phyloP scores from a whole-genome alignment of 2,329 filamentous ascomycete species.

The Paraphaeosphaeria sporulosa region DNA sequence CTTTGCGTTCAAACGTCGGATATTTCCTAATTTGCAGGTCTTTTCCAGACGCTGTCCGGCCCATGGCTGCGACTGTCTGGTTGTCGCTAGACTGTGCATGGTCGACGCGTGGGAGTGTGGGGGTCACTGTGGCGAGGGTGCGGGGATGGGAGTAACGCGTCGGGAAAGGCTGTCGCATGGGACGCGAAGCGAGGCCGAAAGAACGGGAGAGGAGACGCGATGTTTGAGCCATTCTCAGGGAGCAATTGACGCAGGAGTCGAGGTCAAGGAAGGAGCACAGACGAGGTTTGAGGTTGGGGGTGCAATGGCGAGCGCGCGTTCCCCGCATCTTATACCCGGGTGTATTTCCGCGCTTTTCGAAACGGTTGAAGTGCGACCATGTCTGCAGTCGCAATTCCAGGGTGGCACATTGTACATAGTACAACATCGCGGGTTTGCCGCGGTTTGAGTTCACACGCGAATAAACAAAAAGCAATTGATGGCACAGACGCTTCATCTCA shows the following conservation, averaged over 20 bases:
- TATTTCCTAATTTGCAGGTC: constrained; percentile 57
- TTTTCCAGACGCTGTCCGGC: constrained; percentile 55
- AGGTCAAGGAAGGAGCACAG: neutral
- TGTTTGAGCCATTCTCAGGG: neutral
- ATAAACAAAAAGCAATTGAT: neutral
- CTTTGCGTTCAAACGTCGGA: constrained; percentile 47
- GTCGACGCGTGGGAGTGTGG: constrained; percentile 34
- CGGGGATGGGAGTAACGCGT: constrained; percentile 4
- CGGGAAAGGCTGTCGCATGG: neutral
- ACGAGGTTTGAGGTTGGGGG: neutral
- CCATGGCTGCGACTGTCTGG: constrained; percentile 54
- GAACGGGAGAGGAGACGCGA: neutral
- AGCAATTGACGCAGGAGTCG: neutral
- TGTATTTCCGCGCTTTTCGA: neutral
- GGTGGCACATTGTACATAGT: constrained; percentile 14
- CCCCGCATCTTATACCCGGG: constrained; percentile 8
- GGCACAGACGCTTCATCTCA: neutral
- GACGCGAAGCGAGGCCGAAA: neutral
- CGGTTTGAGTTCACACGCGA: too few relatives aligned
- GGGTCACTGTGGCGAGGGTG: constrained; percentile 23
- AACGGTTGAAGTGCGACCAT: neutral
- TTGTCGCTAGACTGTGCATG: constrained; percentile 51
- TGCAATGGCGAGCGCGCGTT: neutral
- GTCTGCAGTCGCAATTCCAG: too few relatives aligned
- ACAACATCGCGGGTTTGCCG: constrained; percentile 6